Evolutionary conservation across 2,329 filamentous ascomycete species (phyloP).

Genomic region (Calonectria pteridis): DNA sequence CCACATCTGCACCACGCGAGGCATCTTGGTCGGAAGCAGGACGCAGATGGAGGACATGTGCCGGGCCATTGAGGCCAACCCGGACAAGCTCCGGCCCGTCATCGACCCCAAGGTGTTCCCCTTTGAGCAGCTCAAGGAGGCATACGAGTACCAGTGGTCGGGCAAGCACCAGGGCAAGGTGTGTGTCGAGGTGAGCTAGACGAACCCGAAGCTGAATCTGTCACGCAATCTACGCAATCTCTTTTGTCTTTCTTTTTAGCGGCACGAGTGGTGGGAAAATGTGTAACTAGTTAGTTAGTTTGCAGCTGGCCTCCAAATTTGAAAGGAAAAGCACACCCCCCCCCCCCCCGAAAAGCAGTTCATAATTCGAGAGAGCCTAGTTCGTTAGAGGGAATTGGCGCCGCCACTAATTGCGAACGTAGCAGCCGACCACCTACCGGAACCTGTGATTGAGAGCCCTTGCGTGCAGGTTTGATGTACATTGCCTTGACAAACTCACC

Average conservation of each 20-base stretch:
- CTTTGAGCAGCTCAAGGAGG: conserved; percentile 59
- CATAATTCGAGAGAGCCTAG: background rate
- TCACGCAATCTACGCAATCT: background rate
- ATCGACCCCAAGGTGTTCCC: conserved; percentile 60
- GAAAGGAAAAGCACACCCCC: background rate
- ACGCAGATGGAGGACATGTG: conserved; percentile 65
- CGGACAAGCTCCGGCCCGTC: conserved; percentile 58
- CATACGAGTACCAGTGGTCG: conserved; percentile 55
- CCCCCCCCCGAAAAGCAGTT: background rate
- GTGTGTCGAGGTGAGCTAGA: conserved; percentile 46
- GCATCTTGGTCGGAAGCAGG: conserved; percentile 60
- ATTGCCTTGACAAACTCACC: background rate
- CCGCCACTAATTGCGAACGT: background rate
- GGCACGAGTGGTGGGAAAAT: background rate
- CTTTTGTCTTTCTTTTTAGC: background rate
- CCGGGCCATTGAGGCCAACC: conserved; percentile 60
- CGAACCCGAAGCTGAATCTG: background rate
- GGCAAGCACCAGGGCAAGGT: conserved; percentile 57
- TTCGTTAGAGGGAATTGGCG: background rate
- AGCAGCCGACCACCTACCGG: background rate
- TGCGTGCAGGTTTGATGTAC: background rate
- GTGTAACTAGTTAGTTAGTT: background rate
- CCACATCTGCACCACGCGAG: conserved; percentile 56
- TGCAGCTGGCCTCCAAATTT: background rate
- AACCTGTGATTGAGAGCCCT: background rate